Base-by-base conservation (phyloP, 164 flowering plant genomes). In the Hamamelis virginiana region DNA sequence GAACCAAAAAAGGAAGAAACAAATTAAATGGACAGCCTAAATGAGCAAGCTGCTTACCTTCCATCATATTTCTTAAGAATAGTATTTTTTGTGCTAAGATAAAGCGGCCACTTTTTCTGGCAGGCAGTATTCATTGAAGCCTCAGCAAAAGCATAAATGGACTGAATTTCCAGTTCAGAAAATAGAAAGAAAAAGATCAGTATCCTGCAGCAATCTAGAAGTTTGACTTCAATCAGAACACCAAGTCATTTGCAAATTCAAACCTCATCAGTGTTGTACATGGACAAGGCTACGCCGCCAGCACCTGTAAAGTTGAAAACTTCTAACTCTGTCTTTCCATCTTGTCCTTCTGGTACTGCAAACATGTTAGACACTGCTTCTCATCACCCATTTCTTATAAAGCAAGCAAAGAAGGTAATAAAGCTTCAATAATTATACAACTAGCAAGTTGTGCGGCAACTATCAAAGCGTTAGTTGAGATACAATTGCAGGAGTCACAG, bases 231-330 rank as follows among this genome's bases (percentile, higher is more conserved):
- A 64, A 38, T 12, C 1, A 12, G 21, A 44, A 18, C 15, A 69
- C 3, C 33, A 60, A 18, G 12, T 9, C 25, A 26, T 21, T 48
- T 60, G 51, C 11, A 74, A 63, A 67, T 57, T 9, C 76, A 65
- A 61, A 92, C 98, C 98, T 94, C 98, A 78, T 94, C 98, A 47
- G 98, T 94, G 85, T 94, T 94, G 66, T 94, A 94, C 98, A 94
- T 94, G 64, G 97, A 60, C 76, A 87, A 69, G 68, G 90, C 94
- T 23, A 94, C 97, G 50, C 98, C 98, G 18, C 98, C 98, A 67
- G 78, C 88, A 60, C 98, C 97, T 9, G 89, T 91, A 62, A 89
- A 94, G 72, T 91, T 80, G 73, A 58, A 94, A 72, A 94, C 98
- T 79, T 94, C 97, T 9, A 85, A 23, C 64, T 92, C 98, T 26